Evolutionary conservation across 2,329 filamentous ascomycete genomes (phyloP).

Genomic region (Colletotrichum scovillei): DNA sequence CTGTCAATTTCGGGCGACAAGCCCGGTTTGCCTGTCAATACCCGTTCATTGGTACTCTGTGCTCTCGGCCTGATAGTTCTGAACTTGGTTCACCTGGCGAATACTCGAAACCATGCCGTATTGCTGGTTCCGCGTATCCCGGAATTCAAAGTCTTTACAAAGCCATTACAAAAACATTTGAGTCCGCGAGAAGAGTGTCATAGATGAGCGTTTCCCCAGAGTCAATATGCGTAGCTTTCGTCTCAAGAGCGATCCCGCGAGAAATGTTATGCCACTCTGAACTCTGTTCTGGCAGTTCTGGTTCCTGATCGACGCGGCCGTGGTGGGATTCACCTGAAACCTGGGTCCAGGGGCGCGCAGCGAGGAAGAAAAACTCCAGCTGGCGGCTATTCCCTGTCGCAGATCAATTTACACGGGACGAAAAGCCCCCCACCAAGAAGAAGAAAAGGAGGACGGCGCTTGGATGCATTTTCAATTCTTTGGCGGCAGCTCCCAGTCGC

Average conservation of each 20-base stretch:
- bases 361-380: background rate
- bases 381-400: slow-evolving; percentile 15
- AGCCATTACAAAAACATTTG: background rate
- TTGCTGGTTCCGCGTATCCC: background rate
- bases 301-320: slow-evolving; percentile 31
- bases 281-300: slow-evolving; percentile 4
- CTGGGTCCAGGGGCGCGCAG: slow-evolving; percentile 5
- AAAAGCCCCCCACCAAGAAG: background rate
- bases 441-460: slow-evolving; percentile 5
- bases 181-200: background rate
- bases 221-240: background rate
- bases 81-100: background rate
- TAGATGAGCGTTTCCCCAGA: background rate
- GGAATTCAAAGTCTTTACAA: background rate
- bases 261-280: slow-evolving; percentile 2
- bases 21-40: slow-evolving; percentile 20
- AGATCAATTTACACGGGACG: slow-evolving; percentile 33
- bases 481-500: background rate
- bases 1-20: slow-evolving; percentile 30
- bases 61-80: too few relatives aligned
- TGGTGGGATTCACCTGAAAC: slow-evolving; percentile 31
- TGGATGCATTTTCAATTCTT: background rate
- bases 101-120: background rate
- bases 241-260: background rate
- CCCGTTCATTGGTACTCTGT: background rate